Conservation (phyloP, 2,329 filamentous ascomycete genomes). For the Cercospora nicotianae region DNA sequence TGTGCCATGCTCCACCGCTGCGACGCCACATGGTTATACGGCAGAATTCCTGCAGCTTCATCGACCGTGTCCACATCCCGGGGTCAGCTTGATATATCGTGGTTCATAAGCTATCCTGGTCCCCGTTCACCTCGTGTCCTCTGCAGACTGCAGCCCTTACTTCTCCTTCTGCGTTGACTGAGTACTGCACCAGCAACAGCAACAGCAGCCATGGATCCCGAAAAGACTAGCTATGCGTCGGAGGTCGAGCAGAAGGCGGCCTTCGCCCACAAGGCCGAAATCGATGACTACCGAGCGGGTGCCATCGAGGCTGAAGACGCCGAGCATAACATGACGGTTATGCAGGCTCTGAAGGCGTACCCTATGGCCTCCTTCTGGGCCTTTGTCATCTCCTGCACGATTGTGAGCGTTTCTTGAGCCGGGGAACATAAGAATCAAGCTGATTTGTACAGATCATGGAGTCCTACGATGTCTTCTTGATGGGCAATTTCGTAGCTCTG, state of each 20-base stretch:
- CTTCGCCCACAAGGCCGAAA: slow-evolving; percentile 22
- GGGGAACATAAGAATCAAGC: slow-evolving; percentile 18
- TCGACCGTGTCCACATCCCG: slow-evolving; percentile 4
- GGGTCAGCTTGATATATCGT: neutral
- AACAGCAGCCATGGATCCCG: neutral
- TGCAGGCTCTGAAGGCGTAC: slow-evolving; percentile 53
- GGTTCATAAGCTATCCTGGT: neutral
- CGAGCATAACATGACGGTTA: slow-evolving; percentile 54
- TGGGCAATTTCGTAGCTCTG: slow-evolving; percentile 59
- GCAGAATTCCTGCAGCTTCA: slow-evolving; percentile 2
- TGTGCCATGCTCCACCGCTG: slow-evolving; percentile 6
- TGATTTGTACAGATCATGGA: slow-evolving; percentile 59
- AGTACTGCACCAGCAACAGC: neutral
- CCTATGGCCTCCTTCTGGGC: slow-evolving; percentile 57
- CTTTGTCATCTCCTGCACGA: slow-evolving; percentile 57
- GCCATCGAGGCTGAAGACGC: slow-evolving; percentile 59
- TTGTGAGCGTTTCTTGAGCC: slow-evolving; percentile 46
- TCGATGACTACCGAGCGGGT: slow-evolving; percentile 50
- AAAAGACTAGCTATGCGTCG: neutral
- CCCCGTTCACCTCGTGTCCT: neutral
- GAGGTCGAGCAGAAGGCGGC: slow-evolving; percentile 11
- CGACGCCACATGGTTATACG: slow-evolving; percentile 5
- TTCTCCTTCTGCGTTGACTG: neutral
- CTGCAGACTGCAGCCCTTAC: neutral
- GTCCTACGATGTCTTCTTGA: slow-evolving; percentile 63